Evolutionary conservation across 1,139 yeast species (phyloP).

Genomic region (Geotrichum carabidarum): DNA sequence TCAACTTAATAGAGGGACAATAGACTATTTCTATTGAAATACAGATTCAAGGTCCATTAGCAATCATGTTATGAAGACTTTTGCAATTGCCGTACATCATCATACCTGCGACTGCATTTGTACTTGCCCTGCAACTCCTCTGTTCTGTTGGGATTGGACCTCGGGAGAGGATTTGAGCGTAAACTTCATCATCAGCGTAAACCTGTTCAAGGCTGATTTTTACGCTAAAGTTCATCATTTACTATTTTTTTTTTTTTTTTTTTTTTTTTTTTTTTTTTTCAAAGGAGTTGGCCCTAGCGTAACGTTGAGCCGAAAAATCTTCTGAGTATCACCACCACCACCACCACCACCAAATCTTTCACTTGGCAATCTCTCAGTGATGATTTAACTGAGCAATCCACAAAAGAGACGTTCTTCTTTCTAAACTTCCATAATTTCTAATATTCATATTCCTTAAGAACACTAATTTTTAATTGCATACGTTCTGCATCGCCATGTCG

Average conservation of each 20-base stretch:
- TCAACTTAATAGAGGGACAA: too few species aligned
- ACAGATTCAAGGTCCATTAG: too few species aligned
- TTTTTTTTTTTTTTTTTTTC: too few species aligned
- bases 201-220: background rate
- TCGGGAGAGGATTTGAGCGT: too few species aligned
- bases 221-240: background rate
- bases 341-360: background rate
- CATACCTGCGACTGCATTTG: too few species aligned
- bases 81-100: too few species aligned
- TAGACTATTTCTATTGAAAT: too few species aligned
- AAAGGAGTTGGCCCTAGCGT: too few species aligned
- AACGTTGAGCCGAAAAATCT: background rate
- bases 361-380: background rate
- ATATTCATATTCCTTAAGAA: background rate
- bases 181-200: too few species aligned
- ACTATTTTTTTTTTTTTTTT: background rate
- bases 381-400: background rate
- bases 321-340: background rate
- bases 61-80: too few species aligned
- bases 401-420: background rate
- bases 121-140: too few species aligned
- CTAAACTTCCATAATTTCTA: background rate
- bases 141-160: too few species aligned
- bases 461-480: slow-evolving; percentile 1
- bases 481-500: slow-evolving; percentile 6